Conservation (phyloP, 139 green algal species). For the Chlamydomonas schloesseri region DNA sequence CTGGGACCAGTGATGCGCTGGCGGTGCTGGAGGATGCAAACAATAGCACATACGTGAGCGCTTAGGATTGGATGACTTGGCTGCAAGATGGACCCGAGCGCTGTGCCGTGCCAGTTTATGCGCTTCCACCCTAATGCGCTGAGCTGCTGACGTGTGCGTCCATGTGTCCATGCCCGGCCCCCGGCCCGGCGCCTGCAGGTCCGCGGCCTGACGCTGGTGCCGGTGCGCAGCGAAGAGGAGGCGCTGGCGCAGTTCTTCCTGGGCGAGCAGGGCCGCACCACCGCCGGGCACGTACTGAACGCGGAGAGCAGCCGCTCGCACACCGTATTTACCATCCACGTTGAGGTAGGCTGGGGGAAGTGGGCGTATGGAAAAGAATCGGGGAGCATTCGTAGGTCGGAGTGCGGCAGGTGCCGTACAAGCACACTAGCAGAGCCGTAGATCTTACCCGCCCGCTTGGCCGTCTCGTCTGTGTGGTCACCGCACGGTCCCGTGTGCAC, state of each 20-base stretch:
- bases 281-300: constrained; percentile 77
- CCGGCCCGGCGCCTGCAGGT: constrained; percentile 47
- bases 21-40: constrained; percentile 68
- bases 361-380: too few species aligned
- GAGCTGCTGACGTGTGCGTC: too few species aligned
- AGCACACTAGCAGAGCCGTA: neutral
- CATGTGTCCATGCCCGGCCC: neutral
- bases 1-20: constrained; percentile 59
- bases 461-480: too few species aligned
- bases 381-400: neutral
- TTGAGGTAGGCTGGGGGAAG: constrained; percentile 58
- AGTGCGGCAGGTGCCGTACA: neutral
- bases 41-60: constrained; percentile 54
- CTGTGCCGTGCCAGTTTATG: too few species aligned
- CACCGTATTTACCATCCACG: constrained; percentile 81
- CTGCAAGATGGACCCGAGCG: too few species aligned
- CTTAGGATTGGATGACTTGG: too few species aligned
- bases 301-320: constrained; percentile 69
- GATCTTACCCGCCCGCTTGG: too few species aligned
- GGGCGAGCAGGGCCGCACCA: constrained; percentile 74
- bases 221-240: constrained; percentile 76
- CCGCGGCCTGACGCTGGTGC: constrained; percentile 68
- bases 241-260: constrained; percentile 80
- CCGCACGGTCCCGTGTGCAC: too few species aligned
- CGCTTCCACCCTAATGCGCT: too few species aligned